Conservation (phyloP, 2,329 filamentous ascomycete species). For the Cryphonectria parasitica region DNA sequence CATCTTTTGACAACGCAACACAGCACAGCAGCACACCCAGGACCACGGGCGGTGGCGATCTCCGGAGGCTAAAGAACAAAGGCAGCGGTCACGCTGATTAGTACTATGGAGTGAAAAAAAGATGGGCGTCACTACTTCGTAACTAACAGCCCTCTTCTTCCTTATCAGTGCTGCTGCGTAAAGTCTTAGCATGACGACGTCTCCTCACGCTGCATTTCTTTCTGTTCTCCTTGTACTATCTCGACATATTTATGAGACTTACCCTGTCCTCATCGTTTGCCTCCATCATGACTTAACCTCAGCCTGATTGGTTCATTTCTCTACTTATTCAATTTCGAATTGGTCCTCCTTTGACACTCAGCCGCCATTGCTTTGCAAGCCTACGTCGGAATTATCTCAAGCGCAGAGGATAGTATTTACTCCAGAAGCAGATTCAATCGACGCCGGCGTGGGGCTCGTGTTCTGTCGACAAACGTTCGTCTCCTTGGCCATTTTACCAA, state of each 20-base stretch:
- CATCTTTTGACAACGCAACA: not conserved
- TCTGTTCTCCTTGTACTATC: not conserved
- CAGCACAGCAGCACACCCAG: not conserved
- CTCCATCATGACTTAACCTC: not conserved
- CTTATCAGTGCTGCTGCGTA: not conserved
- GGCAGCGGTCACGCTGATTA: not conserved
- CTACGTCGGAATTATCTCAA: not conserved
- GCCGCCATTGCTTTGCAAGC: not conserved
- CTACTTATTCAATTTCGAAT: not conserved
- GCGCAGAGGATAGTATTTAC: not conserved
- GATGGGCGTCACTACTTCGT: not conserved
- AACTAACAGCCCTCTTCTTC: too few species aligned
- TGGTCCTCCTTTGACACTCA: not conserved
- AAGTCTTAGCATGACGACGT: not conserved
- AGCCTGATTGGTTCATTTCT: not conserved
- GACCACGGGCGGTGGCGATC: slow-evolving; percentile 3
- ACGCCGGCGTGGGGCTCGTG: not conserved
- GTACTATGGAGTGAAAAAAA: slow-evolving; percentile 6
- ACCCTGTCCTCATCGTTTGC: not conserved
- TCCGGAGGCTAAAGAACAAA: slow-evolving; percentile 7
- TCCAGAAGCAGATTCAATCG: not conserved
- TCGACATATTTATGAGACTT: not conserved
- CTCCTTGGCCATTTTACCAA: not conserved
- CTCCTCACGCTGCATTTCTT: not conserved
- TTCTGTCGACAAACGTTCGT: too few species aligned